Evolutionary conservation across 2,329 filamentous ascomycete genomes (phyloP).

Genomic region (Ascosphaera apis): DNA sequence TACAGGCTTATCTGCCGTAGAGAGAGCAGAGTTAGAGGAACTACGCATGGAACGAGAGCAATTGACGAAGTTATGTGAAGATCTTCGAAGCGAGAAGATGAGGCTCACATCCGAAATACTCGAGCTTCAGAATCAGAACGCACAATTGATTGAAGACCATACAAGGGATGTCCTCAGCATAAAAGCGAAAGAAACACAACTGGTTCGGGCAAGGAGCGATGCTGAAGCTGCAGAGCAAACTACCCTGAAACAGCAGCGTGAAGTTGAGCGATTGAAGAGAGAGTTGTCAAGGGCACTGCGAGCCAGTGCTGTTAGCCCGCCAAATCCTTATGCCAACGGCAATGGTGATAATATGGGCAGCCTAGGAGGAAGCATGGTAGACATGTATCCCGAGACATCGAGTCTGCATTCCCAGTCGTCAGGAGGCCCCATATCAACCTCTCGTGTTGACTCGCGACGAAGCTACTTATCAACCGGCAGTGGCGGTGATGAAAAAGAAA

Average conservation of each 20-base stretch:
- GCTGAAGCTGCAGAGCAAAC: conserved; percentile 70
- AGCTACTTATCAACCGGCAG: conserved; percentile 30
- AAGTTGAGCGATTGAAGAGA: conserved; percentile 82
- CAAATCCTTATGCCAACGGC: conserved; percentile 20
- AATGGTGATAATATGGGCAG: conserved; percentile 30
- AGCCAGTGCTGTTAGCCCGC: conserved; percentile 17
- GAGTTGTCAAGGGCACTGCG: conserved; percentile 36
- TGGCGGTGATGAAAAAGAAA: conserved; percentile 59
- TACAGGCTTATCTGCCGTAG: conserved; percentile 50
- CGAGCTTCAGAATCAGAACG: conserved; percentile 91
- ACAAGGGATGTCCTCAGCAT: conserved; percentile 87
- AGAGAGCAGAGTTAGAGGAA: conserved; percentile 80
- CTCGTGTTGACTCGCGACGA: too few species aligned
- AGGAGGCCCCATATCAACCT: too few species aligned
- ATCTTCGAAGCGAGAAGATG: conserved; percentile 57
- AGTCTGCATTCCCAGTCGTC: too few species aligned
- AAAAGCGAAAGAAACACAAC: conserved; percentile 94
- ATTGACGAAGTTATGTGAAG: conserved; percentile 50
- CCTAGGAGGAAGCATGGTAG: too few species aligned
- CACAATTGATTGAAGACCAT: conserved; percentile 88
- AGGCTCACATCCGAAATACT: conserved; percentile 70
- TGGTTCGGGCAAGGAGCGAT: conserved; percentile 77
- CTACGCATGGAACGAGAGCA: conserved; percentile 64
- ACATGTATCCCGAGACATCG: too few species aligned
- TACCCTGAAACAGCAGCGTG: conserved; percentile 61